Evolutionary conservation across 371 early-diverging fungal species (phyloP).

Genomic region (Lichtheimia corymbifera): DNA sequence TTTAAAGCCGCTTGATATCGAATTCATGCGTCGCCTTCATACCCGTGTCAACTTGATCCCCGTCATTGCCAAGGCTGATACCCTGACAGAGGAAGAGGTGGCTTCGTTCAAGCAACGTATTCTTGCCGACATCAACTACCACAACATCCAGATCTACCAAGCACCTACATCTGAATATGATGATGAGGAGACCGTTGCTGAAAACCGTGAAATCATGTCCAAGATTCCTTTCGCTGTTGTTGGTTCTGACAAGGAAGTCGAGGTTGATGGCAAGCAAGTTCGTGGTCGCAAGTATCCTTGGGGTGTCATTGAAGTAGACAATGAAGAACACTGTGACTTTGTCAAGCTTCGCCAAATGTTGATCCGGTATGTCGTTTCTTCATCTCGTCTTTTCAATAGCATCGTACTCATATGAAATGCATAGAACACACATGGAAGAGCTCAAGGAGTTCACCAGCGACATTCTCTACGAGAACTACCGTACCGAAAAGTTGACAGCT

Average conservation of each 20-base stretch:
- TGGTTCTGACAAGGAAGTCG: slow-evolving; percentile 91
- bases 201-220: slow-evolving; percentile 93
- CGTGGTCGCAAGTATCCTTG: slow-evolving; percentile 95
- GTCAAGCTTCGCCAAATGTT: slow-evolving; percentile 92
- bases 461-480: slow-evolving; percentile 94
- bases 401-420: slow-evolving; percentile 22
- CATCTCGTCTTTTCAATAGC: neutral
- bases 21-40: slow-evolving; percentile 94
- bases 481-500: slow-evolving; percentile 85
- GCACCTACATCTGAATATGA: slow-evolving; percentile 91
- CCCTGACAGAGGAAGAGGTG: slow-evolving; percentile 95
- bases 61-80: slow-evolving; percentile 98
- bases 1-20: slow-evolving; percentile 92
- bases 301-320: slow-evolving; percentile 95
- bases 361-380: slow-evolving; percentile 48
- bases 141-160: slow-evolving; percentile 94
- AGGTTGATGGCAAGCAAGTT: slow-evolving; percentile 80
- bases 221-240: slow-evolving; percentile 97
- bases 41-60: slow-evolving; percentile 97
- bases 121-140: slow-evolving; percentile 87
- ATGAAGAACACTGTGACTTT: slow-evolving; percentile 92
- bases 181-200: slow-evolving; percentile 91
- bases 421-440: slow-evolving; percentile 85
- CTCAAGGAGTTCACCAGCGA: slow-evolving; percentile 93
- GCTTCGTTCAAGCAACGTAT: slow-evolving; percentile 91